Base-by-base conservation (phyloP, 2,329 filamentous ascomycete species). In the Ophiostoma angusticollis region DNA sequence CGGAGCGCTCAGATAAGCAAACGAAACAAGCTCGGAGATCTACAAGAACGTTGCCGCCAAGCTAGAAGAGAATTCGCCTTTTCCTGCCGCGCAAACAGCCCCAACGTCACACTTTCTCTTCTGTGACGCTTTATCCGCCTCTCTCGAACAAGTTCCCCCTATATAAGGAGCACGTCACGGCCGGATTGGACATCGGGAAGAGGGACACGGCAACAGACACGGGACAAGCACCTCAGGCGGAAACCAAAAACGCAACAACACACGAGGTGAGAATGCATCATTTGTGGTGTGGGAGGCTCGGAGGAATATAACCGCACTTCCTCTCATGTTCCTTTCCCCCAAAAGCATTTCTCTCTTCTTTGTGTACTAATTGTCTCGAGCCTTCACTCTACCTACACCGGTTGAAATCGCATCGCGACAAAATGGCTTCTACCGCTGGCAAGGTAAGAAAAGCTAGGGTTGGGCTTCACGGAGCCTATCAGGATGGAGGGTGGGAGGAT, bases 401-500 rank as follows among this genome's bases (percentile, higher is more conserved):
- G 4, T 3, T 29, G 9, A 24, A 27, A 39, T 28, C n/a, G 12
- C n/a, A 35, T n/a, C 21, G 16, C 11, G 19, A 28, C 25, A 58
- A 43, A 47, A 69, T 70, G 66, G 62, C 65, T 52, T 63, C 63
- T 46, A 72, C 68, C 36, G 64, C 56, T 49, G 68, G 68, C 56
- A 67, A 71, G 65, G 68, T 71, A 52, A 44, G 60, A 11, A 28
- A 17, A 2, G 8, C 2, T 17, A 24, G 14, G 9, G 21, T 9
- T n/a, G n/a, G n/a, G n/a, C n/a, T n/a, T n/a, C n/a, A n/a, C n/a
- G n/a, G n/a, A n/a, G n/a, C n/a, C n/a, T n/a, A n/a, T n/a, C n/a
- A n/a, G n/a, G n/a, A n/a, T n/a, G n/a, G n/a, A n/a, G n/a, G n/a
- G n/a, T n/a, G n/a, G n/a, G n/a, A n/a, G n/a, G n/a, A n/a, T n/a